Percentiles rank a stretch among this genome's conserved stretches.
Conservation (phyloP, 2,329 filamentous ascomycete genomes). For the Torrubiellomyces zombiae region DNA sequence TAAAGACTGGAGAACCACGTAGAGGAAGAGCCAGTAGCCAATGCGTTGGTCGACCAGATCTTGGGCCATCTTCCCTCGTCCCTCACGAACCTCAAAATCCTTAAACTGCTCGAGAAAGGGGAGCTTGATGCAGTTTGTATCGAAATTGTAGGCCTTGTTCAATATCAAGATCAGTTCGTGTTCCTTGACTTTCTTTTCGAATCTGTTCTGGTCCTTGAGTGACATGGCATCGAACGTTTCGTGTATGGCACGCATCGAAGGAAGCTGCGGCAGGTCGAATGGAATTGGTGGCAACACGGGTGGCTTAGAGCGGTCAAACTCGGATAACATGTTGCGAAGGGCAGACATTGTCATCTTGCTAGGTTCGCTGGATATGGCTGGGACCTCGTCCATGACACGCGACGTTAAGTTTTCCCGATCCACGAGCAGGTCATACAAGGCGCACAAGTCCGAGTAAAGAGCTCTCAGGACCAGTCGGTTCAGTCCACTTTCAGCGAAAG, state of each 20-base stretch:
- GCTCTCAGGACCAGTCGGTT: conserved; percentile 70
- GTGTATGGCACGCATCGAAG: conserved; percentile 48
- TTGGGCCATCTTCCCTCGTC: conserved; percentile 43
- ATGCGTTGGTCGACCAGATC: conserved; percentile 56
- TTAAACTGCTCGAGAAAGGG: conserved; percentile 56
- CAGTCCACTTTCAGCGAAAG: conserved; percentile 69
- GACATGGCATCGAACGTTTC: conserved; percentile 48
- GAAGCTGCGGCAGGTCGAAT: conserved; percentile 70
- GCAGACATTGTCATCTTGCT: conserved; percentile 49
- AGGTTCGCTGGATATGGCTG: conserved; percentile 36
- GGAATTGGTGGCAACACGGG: conserved; percentile 84
- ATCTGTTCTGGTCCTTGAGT: conserved; percentile 57
- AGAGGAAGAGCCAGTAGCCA: conserved; percentile 70
- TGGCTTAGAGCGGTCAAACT: conserved; percentile 78
- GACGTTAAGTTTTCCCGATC: conserved; percentile 67
- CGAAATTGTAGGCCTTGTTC: conserved; percentile 67
- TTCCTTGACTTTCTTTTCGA: conserved; percentile 56
- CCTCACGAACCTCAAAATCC: conserved; percentile 53
- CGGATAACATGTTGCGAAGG: conserved; percentile 62
- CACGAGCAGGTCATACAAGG: conserved; percentile 75
- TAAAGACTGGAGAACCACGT: conserved; percentile 59
- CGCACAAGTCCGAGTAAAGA: conserved; percentile 72
- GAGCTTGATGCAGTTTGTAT: conserved; percentile 39
- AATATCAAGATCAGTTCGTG: conserved; percentile 64
- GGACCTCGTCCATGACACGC: conserved; percentile 53